These are phyloP conservation scores for Cercospora citrullina DNA, from an alignment of 2,329 filamentous ascomycete genomes.

Conservation along the genomic window DNA sequence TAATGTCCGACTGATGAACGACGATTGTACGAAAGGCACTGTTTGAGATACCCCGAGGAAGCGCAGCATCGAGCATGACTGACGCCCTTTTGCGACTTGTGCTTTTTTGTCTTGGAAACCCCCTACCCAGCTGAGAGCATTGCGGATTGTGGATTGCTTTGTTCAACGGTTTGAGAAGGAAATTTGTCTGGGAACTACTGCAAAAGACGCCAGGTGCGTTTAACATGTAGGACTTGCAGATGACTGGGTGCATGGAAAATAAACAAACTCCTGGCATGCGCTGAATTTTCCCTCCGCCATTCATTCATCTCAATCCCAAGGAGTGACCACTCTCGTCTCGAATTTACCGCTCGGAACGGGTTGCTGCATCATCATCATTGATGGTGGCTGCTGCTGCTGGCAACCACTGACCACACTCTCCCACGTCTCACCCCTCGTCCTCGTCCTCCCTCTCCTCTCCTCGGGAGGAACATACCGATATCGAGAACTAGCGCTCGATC, in stretches of 20 bases:
- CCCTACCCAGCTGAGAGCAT: not conserved
- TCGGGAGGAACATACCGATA: slow-evolving; percentile 6
- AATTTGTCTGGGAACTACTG: slow-evolving; percentile 9
- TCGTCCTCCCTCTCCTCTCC: slow-evolving; percentile 15
- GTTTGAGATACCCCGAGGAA: slow-evolving; percentile 13
- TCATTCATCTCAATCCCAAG: not conserved
- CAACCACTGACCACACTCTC: not conserved
- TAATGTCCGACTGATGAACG: not conserved
- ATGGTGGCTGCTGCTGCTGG: not conserved
- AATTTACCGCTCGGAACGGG: not conserved
- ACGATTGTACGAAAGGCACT: slow-evolving; percentile 13
- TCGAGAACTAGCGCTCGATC: not conserved
- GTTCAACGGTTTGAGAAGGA: not conserved
- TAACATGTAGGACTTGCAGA: slow-evolving; percentile 8
- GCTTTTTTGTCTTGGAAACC: not conserved
- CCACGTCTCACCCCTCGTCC: slow-evolving; percentile 8
- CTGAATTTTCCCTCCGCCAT: not conserved
- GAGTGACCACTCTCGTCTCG: slow-evolving; percentile 14
- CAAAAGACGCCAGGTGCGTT: not conserved
- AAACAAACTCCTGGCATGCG: not conserved
- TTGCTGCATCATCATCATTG: not conserved
- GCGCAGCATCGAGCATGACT: slow-evolving; percentile 11
- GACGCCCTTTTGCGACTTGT: slow-evolving; percentile 10
- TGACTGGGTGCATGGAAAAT: slow-evolving; percentile 2
- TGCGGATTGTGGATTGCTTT: not conserved